Evolutionary conservation across 2,329 filamentous ascomycete genomes (phyloP).

Genomic region (Cladorrhinum sp.): DNA sequence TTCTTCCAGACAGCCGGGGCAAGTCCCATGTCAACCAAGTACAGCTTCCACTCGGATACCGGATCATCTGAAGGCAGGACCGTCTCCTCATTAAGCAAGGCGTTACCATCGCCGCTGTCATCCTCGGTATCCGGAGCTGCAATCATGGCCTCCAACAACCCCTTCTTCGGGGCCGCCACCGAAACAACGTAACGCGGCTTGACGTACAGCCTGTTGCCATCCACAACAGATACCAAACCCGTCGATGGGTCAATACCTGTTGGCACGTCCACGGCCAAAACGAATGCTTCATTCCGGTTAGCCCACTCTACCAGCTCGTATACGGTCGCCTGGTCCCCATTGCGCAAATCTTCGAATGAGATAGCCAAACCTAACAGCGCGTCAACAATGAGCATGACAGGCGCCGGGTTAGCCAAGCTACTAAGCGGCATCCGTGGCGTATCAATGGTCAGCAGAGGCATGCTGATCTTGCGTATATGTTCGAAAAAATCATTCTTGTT

Average conservation of each 20-base stretch:
- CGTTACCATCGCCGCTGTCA: constrained; percentile 39
- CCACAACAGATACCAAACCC: constrained; percentile 63
- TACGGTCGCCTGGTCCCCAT: constrained; percentile 76
- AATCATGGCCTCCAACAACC: constrained; percentile 73
- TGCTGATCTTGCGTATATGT: constrained; percentile 49
- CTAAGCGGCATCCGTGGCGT: constrained; percentile 34
- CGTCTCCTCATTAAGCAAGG: constrained; percentile 29
- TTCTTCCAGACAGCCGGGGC: constrained; percentile 80
- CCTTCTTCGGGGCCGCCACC: constrained; percentile 82
- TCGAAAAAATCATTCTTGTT: constrained; percentile 61
- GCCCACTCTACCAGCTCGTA: constrained; percentile 93
- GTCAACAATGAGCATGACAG: constrained; percentile 80
- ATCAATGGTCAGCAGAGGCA: constrained; percentile 37
- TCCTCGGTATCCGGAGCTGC: constrained; percentile 54
- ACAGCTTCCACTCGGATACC: constrained; percentile 66
- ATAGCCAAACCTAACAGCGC: constrained; percentile 83
- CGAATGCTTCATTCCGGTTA: constrained; percentile 78
- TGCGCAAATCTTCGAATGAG: constrained; percentile 82
- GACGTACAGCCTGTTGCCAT: constrained; percentile 76
- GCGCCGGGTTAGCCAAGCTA: constrained; percentile 53
- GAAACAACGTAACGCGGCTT: constrained; percentile 79
- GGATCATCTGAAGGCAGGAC: constrained; percentile 42
- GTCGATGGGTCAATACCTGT: constrained; percentile 80
- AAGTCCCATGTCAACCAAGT: constrained; percentile 83
- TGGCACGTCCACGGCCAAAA: constrained; percentile 86